A percentile compares a stretch with the other conserved stretches of the same genome.
These are phyloP conservation scores for Aspergillus bombycis DNA, from an alignment of 2,329 filamentous ascomycete species.

Conservation along the genomic window DNA sequence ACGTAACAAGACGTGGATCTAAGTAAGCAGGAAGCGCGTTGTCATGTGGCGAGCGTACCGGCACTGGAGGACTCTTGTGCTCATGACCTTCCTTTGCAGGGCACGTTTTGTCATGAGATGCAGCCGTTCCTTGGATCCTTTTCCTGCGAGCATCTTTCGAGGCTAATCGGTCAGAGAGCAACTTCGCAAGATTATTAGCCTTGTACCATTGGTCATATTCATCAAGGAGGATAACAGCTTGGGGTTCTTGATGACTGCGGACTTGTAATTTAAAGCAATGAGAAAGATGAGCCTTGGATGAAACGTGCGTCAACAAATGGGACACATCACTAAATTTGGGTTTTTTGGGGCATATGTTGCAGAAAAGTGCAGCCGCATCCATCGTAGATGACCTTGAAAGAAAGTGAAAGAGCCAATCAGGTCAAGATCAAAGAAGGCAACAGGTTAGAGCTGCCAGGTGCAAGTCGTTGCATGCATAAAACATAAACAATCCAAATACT, in stretches of 20 bases:
- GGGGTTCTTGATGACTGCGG: slow-evolving; percentile 66
- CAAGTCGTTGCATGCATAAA: slow-evolving; percentile 23
- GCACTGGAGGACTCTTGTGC: slow-evolving; percentile 5
- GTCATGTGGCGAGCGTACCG: slow-evolving; percentile 1
- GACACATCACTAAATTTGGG: slow-evolving; percentile 87
- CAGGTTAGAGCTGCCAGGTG: slow-evolving; percentile 27
- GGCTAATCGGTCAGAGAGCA: slow-evolving; percentile 77
- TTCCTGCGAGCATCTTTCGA: slow-evolving; percentile 72
- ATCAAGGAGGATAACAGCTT: slow-evolving; percentile 64
- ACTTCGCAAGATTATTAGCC: slow-evolving; percentile 67
- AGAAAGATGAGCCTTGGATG: slow-evolving; percentile 88
- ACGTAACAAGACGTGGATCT: slow-evolving; percentile 33
- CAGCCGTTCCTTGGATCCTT: slow-evolving; percentile 25
- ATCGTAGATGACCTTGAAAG: slow-evolving; percentile 32
- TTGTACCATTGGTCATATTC: slow-evolving; percentile 80
- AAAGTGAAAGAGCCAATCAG: slow-evolving; percentile 17
- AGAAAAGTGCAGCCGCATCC: slow-evolving; percentile 68
- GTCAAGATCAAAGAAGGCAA: slow-evolving; percentile 26
- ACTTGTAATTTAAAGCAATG: slow-evolving; percentile 82
- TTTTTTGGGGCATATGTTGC: slow-evolving; percentile 78
- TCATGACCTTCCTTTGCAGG: slow-evolving; percentile 13
- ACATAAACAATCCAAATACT: slow-evolving; percentile 25
- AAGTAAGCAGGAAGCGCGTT: slow-evolving; percentile 25
- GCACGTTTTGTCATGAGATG: slow-evolving; percentile 7
- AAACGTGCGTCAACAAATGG: slow-evolving; percentile 87